Base-by-base conservation (phyloP, 1,139 yeast genomes). In the Barnettozyma hawaiiensis region DNA sequence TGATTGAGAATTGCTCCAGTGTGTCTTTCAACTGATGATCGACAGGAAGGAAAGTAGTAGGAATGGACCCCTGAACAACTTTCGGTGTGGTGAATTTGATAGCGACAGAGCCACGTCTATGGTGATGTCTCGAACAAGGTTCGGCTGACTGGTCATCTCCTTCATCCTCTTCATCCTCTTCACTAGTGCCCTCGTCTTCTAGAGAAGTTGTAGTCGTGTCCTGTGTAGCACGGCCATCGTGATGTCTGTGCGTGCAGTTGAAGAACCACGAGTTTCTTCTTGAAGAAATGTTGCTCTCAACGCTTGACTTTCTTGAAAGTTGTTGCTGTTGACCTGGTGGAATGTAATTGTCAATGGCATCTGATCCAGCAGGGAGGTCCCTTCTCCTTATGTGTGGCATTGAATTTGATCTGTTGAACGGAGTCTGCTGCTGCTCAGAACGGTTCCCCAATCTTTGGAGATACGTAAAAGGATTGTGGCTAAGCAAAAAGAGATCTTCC, bases 81-180 rank as follows among this genome's bases (percentile, higher is more conserved):
- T 45, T 45, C 15, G 48, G 54, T 41, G 48, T 43, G 7, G 45
- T 46, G 39, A 55, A 55, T 35, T 49, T 54, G 22, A 55, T 55
- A 10, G 59, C 59, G 19, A 55, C 56, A 7, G 53, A 48, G 1
- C 55, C 56, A 20, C 59, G 47, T 22, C 59, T 50, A 36, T 55
- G 58, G 42, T 55, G 59, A 35, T 55, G 59, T 36, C 59, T 51
- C 11, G 42, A 41, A 37, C 57, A 54, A 16, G 20, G 35, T 20
- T 35, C 37, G 4, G 28, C 21, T 3, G 37, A n/a, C n/a, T 11
- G 29, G 15, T 9, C 27, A 9, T 2, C 12, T 10, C 16, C 18
- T 3, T 20, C 36, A 3, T 39, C 39, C 7, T 32, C 15, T 14
- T 27, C n/a, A n/a, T n/a, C 37, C 7, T 23, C 43, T 15, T 15